Base-by-base conservation (phyloP, 1,284 basidiomycete species). In the Ceratobasidium theobromae region DNA sequence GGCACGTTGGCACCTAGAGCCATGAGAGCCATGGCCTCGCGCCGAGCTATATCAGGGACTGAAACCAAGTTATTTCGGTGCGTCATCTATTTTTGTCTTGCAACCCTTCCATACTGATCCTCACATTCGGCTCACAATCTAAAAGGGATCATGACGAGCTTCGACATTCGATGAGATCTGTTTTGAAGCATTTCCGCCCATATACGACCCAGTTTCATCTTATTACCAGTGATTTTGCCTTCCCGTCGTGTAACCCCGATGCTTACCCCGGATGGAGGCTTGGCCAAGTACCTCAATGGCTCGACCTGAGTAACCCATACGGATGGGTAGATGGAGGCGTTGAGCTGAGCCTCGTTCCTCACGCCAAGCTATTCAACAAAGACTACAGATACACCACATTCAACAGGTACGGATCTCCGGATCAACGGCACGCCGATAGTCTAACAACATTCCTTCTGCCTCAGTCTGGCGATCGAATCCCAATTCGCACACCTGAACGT, bases 141-240 rank as follows among this genome's bases (percentile, higher is more conserved):
- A n/a, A n/a, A n/a, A 68, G 69, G 25, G 69, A 70, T 27, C 69
- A 70, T 38, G 68, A 67, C 33, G 69, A 70, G 33, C 68, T 70
- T 18, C 48, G 66, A 21, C 64, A 67, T 66, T 70, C 69, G 6
- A 41, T 70, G n/a, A 60, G 69, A 46, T 70, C 69, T 21, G 68
- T 69, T 28, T 28, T 69, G 18, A 38, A 62, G 27, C 32, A 69
- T 40, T 70, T 70, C 57, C 40, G 57, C 12, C 32, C 11, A 11
- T 33, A 45, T 32, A 54, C 68, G 1, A 33, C 38, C 3, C 48
- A 49, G 30, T 53, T 70, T 43, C 58, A 67, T 53, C n/a, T 68
- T 62, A 35, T 65, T 30, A 38, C 65, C 35, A 51, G 69, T 53
- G 67, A 68, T 40, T 58, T 68, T 18, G 46, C 40, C 1, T 68